Evolutionary conservation across 2,329 filamentous ascomycete species (phyloP), one percentile per base, ranked within the genome.

Genomic region (Parascedosporium putredinis): DNA sequence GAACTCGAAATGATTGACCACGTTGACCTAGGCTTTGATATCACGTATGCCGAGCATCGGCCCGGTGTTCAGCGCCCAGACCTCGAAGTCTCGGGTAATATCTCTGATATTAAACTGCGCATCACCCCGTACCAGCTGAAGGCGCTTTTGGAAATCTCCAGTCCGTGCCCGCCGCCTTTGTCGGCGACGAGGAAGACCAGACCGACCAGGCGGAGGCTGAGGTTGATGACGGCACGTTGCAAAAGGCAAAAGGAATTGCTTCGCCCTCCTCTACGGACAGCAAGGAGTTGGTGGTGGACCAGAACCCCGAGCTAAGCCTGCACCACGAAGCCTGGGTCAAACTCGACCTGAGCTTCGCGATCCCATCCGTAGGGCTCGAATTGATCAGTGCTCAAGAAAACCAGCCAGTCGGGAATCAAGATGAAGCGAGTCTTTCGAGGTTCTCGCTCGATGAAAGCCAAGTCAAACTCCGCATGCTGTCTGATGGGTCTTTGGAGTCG

Each of bases 1-100:
- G 89, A 95, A 62, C 73, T 98, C 6, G 88, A 98, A 62, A 85
- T 99, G 71, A 95, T 99, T 57, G 90, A 98, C 60, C 89, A 96
- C 58, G 89, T 98, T 10, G 93, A 98, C 62, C 72, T 99, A 22
- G 87, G 86, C 45, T 96, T 98, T 68, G 87, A 86, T 53, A 83
- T 98, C 55, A 94, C 86, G 2, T 91, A 96, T 65, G 80, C 90
- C 1, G 91, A 97, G 61, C 93, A 98, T 62, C 82, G 80, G 57
- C 65, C 78, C 27, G 86, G 85, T 12, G 73, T 78, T 49, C 83
- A 93, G 59, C 79, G 91, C 34, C 93, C 93, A 1, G 91, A 98
- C 60, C 83, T 89, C 46, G 91, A 97, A 66, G 83, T 98, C 18
- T 84, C 93, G 62, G 90, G 91, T 3, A 84, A 79, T 45, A 88